Percentiles rank a stretch among this genome's conserved stretches.
Evolutionary conservation across 192 early-diverging fungal species (phyloP).

Genomic region (Mortierella alpina): DNA sequence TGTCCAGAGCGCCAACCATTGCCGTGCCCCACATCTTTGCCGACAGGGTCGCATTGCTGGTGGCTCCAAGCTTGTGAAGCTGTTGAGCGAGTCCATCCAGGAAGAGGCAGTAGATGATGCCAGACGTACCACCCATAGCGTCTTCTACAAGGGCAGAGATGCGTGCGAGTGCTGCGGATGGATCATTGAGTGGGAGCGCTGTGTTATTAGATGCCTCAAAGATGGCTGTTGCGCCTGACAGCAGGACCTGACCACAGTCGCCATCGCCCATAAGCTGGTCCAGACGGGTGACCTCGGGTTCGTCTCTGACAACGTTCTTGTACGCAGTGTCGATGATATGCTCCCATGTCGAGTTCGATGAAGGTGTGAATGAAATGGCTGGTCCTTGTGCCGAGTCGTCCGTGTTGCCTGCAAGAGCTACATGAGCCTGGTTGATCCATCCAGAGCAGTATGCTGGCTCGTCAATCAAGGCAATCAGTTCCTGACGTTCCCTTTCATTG

Average conservation of each 20-base stretch:
- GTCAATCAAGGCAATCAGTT: constrained; percentile 67
- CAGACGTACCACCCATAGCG: constrained; percentile 83
- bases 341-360: constrained; percentile 60
- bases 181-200: constrained; percentile 56
- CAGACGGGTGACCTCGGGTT: constrained; percentile 71
- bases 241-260: constrained; percentile 82
- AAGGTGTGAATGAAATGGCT: constrained; percentile 35
- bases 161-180: constrained; percentile 62
- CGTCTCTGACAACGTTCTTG: constrained; percentile 57
- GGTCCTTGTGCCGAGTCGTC: constrained; percentile 50
- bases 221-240: constrained; percentile 73
- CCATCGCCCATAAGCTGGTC: constrained; percentile 87
- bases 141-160: constrained; percentile 78
- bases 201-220: constrained; percentile 55
- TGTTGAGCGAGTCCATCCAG: constrained; percentile 71
- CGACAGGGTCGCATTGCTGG: constrained; percentile 22
- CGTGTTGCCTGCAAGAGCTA: constrained; percentile 56
- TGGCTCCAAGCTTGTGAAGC: constrained; percentile 39
- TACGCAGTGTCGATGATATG: constrained; percentile 58
- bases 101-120: constrained; percentile 83
- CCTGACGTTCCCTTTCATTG: constrained; percentile 26
- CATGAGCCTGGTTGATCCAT: constrained; percentile 67
- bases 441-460: constrained; percentile 66
- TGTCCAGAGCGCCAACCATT: constrained; percentile 66
- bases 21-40: constrained; percentile 61